Conservation (phyloP, 352 stramenopile genomes). For the Globisporangium spiculum region DNA sequence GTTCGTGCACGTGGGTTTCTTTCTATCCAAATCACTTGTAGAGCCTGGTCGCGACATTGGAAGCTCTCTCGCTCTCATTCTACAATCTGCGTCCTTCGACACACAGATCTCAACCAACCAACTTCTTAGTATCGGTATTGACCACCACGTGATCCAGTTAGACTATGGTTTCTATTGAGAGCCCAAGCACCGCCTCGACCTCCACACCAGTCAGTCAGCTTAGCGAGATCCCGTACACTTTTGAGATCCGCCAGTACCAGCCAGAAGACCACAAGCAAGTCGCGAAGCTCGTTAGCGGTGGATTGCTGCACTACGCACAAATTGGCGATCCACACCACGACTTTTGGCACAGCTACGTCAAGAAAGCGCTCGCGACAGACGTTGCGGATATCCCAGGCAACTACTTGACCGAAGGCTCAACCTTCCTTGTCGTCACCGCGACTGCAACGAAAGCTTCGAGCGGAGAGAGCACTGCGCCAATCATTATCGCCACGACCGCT, state of each 20-base stretch:
- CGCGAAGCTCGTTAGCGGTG: constrained; percentile 6
- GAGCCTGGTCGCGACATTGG: no score
- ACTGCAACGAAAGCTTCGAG: background rate
- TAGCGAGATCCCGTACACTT: background rate
- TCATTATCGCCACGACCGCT: background rate
- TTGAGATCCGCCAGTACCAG: constrained; percentile 18
- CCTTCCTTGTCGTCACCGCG: constrained; percentile 5
- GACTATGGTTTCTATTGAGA: background rate
- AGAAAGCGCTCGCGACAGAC: constrained; percentile 9
- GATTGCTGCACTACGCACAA: constrained; percentile 7
- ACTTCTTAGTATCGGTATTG: background rate
- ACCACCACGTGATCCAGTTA: background rate
- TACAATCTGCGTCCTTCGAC: background rate
- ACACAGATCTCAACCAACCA: background rate
- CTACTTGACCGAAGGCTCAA: constrained; percentile 1
- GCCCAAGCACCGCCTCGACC: background rate
- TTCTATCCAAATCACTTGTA: background rate
- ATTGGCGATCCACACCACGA: background rate
- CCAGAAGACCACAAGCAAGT: constrained; percentile 5
- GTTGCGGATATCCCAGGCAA: constrained; percentile 9
- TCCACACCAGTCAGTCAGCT: background rate
- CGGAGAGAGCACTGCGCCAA: background rate
- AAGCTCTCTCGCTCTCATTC: background rate
- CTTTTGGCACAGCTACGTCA: constrained; percentile 3
- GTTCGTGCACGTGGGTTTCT: no score